Evolutionary conservation across 306 rosid genomes (phyloP), one percentile per base, ranked within the genome.

Genomic region (Alnus rubra): DNA sequence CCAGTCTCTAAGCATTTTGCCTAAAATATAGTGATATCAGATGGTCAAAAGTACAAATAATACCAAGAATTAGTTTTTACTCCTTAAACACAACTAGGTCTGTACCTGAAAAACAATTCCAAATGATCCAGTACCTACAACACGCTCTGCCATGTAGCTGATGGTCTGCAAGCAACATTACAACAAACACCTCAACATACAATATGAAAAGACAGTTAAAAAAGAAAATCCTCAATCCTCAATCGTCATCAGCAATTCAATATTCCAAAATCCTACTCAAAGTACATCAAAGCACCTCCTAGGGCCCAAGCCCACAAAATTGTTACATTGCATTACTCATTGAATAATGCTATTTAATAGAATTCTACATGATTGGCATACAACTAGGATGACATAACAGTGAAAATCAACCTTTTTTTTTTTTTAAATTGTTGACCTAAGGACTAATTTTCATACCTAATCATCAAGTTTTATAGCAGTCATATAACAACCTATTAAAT

Each of bases 91-190:
- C 73, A 62, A 45, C 80, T 50, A 78, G 76, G 69, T 69, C 79
- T 81, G 73, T 86, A 92, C 98, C 97, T 91, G 98, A 82, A 91
- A 94, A 84, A 94, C 98, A 44, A 91, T 83, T 75, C 98, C 98
- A 76, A 94, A 92, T 54, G 98, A 94, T 81, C 97, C 97, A n/a
- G 92, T 91, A 75, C 98, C 98, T 31, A 92, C 98, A 79, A 90
- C 92, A 68, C 97, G 97, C 80, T 94, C 97, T 3, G 98, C 98
- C 98, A 94, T 94, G 86, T 92, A 94, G 84, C 97, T 94, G 87
- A 92, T 85, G 47, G 98, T 94, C 98, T 92, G 93, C 85, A 81
- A 81, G 80, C 64, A 52, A 47, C 71, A 88, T 74, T 52, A 76
- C 28, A 81, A 75, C 71, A 64, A 59, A 80, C 14, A 82, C 15